These are phyloP conservation scores for Cyberlindnera xishuangbannaensis DNA, from an alignment of 805 yeast genomes.

Conservation along the genomic window DNA sequence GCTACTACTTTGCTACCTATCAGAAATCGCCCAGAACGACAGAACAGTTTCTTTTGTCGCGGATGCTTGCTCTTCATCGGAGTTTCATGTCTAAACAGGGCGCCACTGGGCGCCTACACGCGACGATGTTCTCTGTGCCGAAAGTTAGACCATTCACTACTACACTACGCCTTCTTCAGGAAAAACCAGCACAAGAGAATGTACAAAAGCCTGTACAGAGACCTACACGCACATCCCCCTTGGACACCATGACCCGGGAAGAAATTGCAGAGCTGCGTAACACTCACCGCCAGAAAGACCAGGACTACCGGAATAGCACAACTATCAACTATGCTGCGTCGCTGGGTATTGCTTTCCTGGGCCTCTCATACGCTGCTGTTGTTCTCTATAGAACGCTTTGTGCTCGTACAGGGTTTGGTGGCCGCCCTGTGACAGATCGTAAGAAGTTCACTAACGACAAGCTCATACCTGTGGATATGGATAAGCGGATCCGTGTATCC, in stretches of 20 bases:
- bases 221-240: too few species aligned
- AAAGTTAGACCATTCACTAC: too few species aligned
- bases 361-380: constrained; percentile 84
- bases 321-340: constrained; percentile 63
- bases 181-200: too few species aligned
- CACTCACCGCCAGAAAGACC: constrained; percentile 15
- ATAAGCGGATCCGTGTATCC: constrained; percentile 71
- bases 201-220: too few species aligned
- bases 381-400: constrained; percentile 90
- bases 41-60: too few species aligned
- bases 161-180: too few species aligned
- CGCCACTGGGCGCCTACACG: too few species aligned
- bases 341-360: constrained; percentile 63
- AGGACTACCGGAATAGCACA: constrained; percentile 30
- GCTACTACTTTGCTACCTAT: too few species aligned
- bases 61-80: too few species aligned
- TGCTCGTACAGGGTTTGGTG: constrained; percentile 94
- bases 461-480: constrained; percentile 80
- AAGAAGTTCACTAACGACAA: constrained; percentile 80
- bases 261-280: constrained; percentile 22
- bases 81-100: too few species aligned
- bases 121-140: too few species aligned
- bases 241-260: constrained; percentile 19
- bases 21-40: too few species aligned
- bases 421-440: constrained; percentile 85